phyloP scores from a whole-genome alignment of 805 yeast genomes.

The Pachysolen tannophilus region DNA sequence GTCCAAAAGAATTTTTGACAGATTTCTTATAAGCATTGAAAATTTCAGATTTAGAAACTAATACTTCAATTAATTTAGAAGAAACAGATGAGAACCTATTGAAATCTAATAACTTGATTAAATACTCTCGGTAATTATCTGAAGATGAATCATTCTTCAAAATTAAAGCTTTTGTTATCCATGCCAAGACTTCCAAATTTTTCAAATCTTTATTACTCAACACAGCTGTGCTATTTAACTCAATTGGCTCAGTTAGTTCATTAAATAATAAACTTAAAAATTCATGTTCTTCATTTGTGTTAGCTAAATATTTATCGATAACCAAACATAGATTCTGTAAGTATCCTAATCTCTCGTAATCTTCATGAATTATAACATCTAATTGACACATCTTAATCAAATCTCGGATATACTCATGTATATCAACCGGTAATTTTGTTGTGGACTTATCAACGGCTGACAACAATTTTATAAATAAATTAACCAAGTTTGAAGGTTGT shows the following conservation, averaged over 20 bases:
- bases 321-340: slow-evolving; percentile 47
- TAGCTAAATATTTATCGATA: slow-evolving; percentile 45
- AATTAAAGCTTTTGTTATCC: slow-evolving; percentile 69
- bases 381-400: slow-evolving; percentile 11
- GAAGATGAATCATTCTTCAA: slow-evolving; percentile 43
- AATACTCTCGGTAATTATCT: slow-evolving; percentile 22
- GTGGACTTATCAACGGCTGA: slow-evolving; percentile 42
- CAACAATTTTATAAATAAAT: slow-evolving; percentile 36
- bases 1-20: slow-evolving; percentile 9
- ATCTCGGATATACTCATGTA: slow-evolving; percentile 12
- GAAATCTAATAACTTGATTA: slow-evolving; percentile 28
- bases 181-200: slow-evolving; percentile 48
- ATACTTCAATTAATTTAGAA: slow-evolving; percentile 52
- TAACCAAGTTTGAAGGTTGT: slow-evolving; percentile 25
- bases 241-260: slow-evolving; percentile 1
- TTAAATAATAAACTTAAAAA: slow-evolving; percentile 12
- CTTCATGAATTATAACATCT: slow-evolving; percentile 13
- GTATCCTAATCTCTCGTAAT: slow-evolving; percentile 40
- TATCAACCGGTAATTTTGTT: slow-evolving; percentile 16
- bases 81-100: slow-evolving; percentile 25
- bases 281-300: not conserved
- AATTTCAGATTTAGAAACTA: slow-evolving; percentile 60
- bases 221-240: slow-evolving; percentile 3
- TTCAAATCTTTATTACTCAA: slow-evolving; percentile 13
- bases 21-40: slow-evolving; percentile 35